Conservation (phyloP, 164 flowering plant genomes). For the Magnolia changhungtana region DNA sequence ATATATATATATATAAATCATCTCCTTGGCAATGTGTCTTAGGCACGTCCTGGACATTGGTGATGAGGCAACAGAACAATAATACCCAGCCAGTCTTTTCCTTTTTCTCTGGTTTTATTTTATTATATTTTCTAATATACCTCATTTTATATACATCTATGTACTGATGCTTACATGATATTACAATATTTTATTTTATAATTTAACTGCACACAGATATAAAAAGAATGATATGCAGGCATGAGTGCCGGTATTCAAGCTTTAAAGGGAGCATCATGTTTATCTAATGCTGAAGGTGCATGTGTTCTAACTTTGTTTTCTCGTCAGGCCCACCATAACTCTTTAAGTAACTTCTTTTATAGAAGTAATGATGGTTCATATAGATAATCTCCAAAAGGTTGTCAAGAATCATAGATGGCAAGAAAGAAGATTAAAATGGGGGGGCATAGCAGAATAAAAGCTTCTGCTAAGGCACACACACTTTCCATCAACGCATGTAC, state of each 20-base stretch:
- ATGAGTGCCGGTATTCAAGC: not conserved
- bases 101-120: not conserved
- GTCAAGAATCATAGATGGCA: not conserved
- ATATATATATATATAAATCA: too few species aligned
- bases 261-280: not conserved
- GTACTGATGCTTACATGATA: not conserved
- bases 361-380: not conserved
- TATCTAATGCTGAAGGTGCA: not conserved
- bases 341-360: not conserved
- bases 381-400: not conserved
- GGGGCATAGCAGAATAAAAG: not conserved
- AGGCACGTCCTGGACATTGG: too few species aligned
- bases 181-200: too few species aligned
- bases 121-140: not conserved
- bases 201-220: not conserved
- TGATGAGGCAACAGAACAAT: too few species aligned
- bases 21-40: too few species aligned
- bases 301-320: not conserved
- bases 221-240: not conserved
- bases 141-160: not conserved
- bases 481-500: not conserved
- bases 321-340: not conserved
- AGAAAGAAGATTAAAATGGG: slow-evolving; percentile 7
- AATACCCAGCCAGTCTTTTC: not conserved
- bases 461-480: not conserved